Conservation (phyloP, 371 early-diverging fungal genomes). For the Umbelopsis sp. region DNA sequence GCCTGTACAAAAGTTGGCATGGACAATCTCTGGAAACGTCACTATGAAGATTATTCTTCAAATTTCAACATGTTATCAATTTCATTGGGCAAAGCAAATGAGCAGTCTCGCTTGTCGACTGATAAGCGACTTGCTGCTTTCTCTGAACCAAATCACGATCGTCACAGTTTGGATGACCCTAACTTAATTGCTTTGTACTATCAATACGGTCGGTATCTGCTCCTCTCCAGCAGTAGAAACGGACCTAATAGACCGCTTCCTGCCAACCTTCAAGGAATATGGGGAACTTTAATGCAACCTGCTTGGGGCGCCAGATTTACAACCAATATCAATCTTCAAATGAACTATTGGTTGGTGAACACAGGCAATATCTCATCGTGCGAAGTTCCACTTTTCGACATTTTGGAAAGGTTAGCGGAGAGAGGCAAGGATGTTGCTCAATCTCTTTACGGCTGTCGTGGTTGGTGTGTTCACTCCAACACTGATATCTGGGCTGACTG, state of each 20-base stretch:
- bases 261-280: conserved; percentile 7
- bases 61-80: background rate
- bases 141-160: background rate
- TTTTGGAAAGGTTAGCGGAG: background rate
- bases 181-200: background rate
- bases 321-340: background rate
- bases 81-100: background rate
- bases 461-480: background rate
- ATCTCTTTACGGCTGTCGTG: background rate
- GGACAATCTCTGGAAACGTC: background rate
- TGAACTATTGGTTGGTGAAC: background rate
- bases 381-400: conserved; percentile 1
- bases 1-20: background rate
- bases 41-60: background rate
- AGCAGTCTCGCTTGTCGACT: background rate
- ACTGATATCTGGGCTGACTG: conserved; percentile 11
- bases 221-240: background rate
- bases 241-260: background rate
- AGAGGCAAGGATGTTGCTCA: background rate
- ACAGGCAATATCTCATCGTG: background rate
- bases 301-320: conserved; percentile 4
- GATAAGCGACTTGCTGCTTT: background rate
- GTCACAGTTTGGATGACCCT: background rate
- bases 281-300: background rate
- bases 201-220: conserved; percentile 1